These are phyloP conservation scores for Wickerhamiella azymoides DNA, from an alignment of 805 yeast species.

Conservation along the genomic window DNA sequence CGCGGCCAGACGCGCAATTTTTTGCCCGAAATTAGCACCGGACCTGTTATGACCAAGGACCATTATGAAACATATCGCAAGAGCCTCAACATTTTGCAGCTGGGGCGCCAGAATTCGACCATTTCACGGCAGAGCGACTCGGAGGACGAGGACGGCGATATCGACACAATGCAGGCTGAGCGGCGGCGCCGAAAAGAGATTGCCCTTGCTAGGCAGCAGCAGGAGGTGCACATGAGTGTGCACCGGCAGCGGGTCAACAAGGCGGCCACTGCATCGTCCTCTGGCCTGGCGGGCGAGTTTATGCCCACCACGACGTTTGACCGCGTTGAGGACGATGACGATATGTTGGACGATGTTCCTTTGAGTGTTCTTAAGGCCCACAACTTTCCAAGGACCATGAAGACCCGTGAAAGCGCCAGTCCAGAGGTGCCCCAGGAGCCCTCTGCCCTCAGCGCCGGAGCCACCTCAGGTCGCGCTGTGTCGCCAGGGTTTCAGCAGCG, in stretches of 20 bases:
- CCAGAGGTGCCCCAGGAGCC: background rate
- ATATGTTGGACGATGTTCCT: conserved; percentile 29
- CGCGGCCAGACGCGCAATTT: conserved; percentile 12
- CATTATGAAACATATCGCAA: conserved; percentile 19
- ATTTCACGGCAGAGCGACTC: conserved; percentile 9
- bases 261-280: background rate
- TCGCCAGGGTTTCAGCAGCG: too few species aligned
- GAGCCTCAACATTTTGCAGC: conserved; percentile 11
- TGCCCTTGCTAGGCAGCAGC: conserved; percentile 23
- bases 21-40: conserved; percentile 13
- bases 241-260: conserved; percentile 31
- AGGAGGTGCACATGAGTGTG: conserved; percentile 29
- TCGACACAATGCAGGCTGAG: conserved; percentile 26
- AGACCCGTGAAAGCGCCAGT: background rate
- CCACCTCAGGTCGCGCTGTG: too few species aligned
- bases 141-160: conserved; percentile 30
- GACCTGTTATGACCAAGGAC: conserved; percentile 18
- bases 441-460: background rate
- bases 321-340: conserved; percentile 22
- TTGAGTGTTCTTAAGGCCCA: conserved; percentile 29
- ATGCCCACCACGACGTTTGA: conserved; percentile 7
- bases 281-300: conserved; percentile 22
- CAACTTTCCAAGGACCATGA: conserved; percentile 22
- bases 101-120: conserved; percentile 13
- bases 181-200: conserved; percentile 14